Evolutionary conservation across 2,329 filamentous ascomycete species (phyloP).

Genomic region (Apiospora saccharicola): DNA sequence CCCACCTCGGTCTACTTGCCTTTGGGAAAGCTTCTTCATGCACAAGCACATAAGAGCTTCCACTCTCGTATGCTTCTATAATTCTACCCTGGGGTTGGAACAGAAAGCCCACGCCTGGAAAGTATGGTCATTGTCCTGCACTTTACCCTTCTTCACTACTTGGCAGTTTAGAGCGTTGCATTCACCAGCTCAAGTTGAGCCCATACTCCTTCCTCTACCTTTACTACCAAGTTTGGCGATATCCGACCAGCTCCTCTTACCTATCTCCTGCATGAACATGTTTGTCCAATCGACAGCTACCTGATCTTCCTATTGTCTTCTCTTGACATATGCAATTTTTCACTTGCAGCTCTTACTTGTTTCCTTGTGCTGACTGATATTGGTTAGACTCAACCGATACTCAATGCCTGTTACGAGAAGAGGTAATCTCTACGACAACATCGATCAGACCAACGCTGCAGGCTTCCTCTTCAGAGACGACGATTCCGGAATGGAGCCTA

Average conservation of each 20-base stretch:
- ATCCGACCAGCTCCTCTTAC: conserved; percentile 27
- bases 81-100: neutral
- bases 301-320: neutral
- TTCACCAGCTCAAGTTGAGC: neutral
- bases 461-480: conserved; percentile 88
- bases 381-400: conserved; percentile 79
- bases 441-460: conserved; percentile 86
- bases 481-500: conserved; percentile 68
- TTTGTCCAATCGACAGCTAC: neutral
- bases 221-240: conserved; percentile 30
- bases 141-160: neutral
- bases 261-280: neutral
- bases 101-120: neutral
- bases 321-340: neutral
- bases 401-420: conserved; percentile 88
- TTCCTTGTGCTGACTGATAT: conserved; percentile 5
- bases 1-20: neutral
- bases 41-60: neutral
- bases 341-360: neutral
- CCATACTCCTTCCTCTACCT: conserved; percentile 17
- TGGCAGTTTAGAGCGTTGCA: neutral
- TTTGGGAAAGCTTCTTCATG: neutral
- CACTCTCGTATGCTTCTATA: neutral
- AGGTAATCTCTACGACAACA: conserved; percentile 71
- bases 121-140: neutral